Percentiles rank a stretch among this genome's conserved stretches.
Evolutionary conservation across 1,284 basidiomycete species (phyloP).

Genomic region (Schizopora paradoxa): DNA sequence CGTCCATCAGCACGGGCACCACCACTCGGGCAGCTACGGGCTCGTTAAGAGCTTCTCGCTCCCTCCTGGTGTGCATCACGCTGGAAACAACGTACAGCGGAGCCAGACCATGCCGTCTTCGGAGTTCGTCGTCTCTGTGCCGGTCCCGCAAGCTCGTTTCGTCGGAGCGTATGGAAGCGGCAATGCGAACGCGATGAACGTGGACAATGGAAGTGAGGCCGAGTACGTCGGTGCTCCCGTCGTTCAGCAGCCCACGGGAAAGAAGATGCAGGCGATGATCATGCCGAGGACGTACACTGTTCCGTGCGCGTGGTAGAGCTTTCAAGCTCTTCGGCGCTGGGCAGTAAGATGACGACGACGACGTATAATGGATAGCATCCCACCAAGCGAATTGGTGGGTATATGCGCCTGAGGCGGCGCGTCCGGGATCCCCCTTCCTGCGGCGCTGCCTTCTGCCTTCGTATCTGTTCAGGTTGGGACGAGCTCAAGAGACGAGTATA

Average conservation of each 20-base stretch:
- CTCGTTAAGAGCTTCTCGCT: constrained; percentile 1
- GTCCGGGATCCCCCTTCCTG: no score
- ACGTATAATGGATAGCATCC: no score
- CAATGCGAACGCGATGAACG: background rate
- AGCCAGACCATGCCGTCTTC: background rate
- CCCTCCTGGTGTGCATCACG: background rate
- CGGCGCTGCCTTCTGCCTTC: no score
- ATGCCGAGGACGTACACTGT: constrained; percentile 12
- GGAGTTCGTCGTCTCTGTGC: background rate
- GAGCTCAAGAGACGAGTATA: no score
- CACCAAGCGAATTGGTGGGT: no score
- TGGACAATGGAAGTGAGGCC: background rate
- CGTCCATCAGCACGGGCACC: background rate
- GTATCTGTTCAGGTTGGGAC: no score
- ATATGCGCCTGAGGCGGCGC: no score
- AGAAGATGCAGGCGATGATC: background rate
- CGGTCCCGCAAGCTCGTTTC: background rate
- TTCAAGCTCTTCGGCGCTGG: no score
- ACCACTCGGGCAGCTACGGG: background rate
- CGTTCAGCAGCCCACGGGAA: background rate
- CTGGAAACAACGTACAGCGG: background rate
- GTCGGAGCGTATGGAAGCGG: background rate
- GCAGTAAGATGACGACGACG: no score
- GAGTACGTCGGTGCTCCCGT: background rate
- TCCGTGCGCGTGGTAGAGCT: constrained; percentile 16